These are phyloP conservation scores for Pyropia haitanensis DNA, from an alignment of 23 red algal species.

Conservation along the genomic window DNA sequence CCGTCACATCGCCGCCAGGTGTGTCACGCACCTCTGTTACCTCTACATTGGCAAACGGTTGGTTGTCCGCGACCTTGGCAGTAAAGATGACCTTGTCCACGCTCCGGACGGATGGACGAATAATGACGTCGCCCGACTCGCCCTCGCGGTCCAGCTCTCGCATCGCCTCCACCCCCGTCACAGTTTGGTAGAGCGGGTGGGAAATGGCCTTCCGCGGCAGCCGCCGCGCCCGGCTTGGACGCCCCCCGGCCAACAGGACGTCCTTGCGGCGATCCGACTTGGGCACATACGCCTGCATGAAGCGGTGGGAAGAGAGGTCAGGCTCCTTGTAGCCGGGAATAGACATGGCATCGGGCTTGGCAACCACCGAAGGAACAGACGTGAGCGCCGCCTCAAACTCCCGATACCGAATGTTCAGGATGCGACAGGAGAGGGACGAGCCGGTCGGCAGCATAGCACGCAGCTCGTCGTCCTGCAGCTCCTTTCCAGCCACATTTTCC, in stretches of 20 bases:
- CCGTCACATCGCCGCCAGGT: neutral
- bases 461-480: conserved; percentile 12
- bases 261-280: neutral
- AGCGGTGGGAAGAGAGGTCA: conserved; percentile 1
- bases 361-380: conserved; percentile 18
- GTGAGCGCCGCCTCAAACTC: conserved; percentile 41
- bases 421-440: conserved; percentile 25
- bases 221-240: neutral
- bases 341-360: conserved; percentile 20
- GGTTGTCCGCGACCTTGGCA: conserved; percentile 42
- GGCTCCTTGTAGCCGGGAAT: conserved; percentile 14
- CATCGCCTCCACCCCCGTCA: conserved; percentile 43
- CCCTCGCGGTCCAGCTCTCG: conserved; percentile 18
- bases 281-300: conserved; percentile 8
- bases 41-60: conserved; percentile 8
- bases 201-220: conserved; percentile 5
- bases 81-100: conserved; percentile 50
- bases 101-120: conserved; percentile 48
- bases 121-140: conserved; percentile 54
- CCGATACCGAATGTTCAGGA: conserved; percentile 34
- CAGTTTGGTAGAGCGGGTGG: conserved; percentile 47
- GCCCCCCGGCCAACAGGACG: conserved; percentile 3
- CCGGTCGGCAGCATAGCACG: conserved; percentile 23
- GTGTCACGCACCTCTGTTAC: neutral
- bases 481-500: conserved; percentile 18